phyloP scores from a whole-genome alignment of 2,329 filamentous ascomycete genomes.

The Fusarium continuum region DNA sequence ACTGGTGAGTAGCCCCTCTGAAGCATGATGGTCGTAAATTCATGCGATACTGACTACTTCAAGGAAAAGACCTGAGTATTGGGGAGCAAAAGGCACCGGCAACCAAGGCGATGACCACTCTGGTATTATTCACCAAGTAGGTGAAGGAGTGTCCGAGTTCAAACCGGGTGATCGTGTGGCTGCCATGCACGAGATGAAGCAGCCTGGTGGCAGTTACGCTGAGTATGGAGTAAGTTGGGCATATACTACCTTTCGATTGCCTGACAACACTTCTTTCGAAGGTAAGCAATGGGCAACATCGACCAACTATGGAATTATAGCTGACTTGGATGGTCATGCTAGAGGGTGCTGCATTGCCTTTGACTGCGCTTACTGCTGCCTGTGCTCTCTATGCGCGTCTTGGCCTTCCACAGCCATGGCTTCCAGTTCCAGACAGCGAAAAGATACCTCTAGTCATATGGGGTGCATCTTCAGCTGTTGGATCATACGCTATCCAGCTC shows the following conservation, averaged over 20 bases:
- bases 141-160: conserved; percentile 18
- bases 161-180: conserved; percentile 23
- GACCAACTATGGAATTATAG: accelerated
- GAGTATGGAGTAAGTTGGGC: conserved; percentile 26
- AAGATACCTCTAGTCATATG: conserved; percentile 12
- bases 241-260: conserved; percentile 16
- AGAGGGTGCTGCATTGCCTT: conserved; percentile 18
- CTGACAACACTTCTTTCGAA: conserved; percentile 3
- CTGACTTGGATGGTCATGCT: background rate
- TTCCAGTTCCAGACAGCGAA: background rate
- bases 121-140: conserved; percentile 7
- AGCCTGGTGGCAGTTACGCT: conserved; percentile 18
- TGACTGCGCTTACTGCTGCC: conserved; percentile 18
- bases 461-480: conserved; percentile 28
- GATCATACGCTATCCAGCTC: conserved; percentile 20
- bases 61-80: conserved; percentile 29
- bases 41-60: accelerated
- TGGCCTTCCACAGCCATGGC: conserved; percentile 1
- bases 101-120: conserved; percentile 29
- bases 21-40: too few relatives aligned
- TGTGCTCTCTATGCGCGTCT: conserved; percentile 14
- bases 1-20: background rate
- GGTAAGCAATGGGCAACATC: background rate
- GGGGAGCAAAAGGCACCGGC: conserved; percentile 5
- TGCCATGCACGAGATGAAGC: conserved; percentile 29